Evolutionary conservation across 768 basidiomycete genomes (phyloP), one percentile per base, ranked within the genome.

Genomic region (Mycena rebaudengoi): DNA sequence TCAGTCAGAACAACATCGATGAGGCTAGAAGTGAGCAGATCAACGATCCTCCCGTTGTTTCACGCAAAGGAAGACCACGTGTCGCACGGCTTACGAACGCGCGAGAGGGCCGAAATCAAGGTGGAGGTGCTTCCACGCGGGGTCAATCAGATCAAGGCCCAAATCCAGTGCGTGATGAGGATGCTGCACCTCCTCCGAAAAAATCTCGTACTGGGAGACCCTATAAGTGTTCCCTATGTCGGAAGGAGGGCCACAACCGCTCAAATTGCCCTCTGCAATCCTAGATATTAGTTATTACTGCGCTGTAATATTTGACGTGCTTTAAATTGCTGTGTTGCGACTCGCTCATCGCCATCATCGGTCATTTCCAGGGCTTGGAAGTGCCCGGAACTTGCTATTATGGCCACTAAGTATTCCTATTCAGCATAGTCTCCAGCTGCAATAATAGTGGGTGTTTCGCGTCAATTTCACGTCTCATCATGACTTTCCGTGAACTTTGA

Each of bases 1-100:
- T 37, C 35, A 37, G 35, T 37, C 35, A 37, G 18, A 10, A 18
- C 10, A 37, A 37, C 18, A 18, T 18, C 10, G 35, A 37, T 10
- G 35, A 37, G 18, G 18, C 35, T 37, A 10, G 35, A 10, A 10
- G 35, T 37, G 35, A 37, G 18, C 35, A 37, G 35, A 37, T 37
- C 35, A 18, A 10, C 10, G 35, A 37, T 18, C 35, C 35, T 20
- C 62, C 64, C 11, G 40, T 68, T 21, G 50, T 54, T 16, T 69
- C 64, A 20, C 63, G 66, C 14, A 74, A 74, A 62, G 73, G 73
- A 7, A 37, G 66, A n/a, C 71, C 70, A 20, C 39, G 66, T 14
- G 63, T 59, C 12, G 20, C 26, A 33, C 44, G 70, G n/a, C 28
- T 74, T 7, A 73, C 69, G 16, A 65, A 66, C 1, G 23, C 68